phyloP scores from a whole-genome alignment of 2,329 filamentous ascomycete species.

The Fusarium sacchari region DNA sequence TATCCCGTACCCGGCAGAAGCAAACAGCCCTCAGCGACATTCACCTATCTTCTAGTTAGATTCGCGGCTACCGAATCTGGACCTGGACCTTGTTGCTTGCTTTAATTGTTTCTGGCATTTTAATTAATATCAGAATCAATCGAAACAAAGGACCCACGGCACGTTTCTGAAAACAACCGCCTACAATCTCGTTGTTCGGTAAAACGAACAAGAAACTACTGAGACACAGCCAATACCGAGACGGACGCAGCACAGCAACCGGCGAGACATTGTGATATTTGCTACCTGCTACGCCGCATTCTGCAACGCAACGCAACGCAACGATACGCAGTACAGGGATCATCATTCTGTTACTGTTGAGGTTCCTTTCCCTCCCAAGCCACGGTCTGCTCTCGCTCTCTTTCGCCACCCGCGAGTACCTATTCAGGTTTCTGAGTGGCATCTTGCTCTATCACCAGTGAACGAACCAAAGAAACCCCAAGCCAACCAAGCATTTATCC shows the following conservation, averaged over 20 bases:
- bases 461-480: background rate
- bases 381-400: slow-evolving; percentile 18
- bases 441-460: slow-evolving; percentile 10
- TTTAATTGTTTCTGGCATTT: slow-evolving; percentile 14
- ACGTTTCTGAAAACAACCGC: slow-evolving; percentile 25
- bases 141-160: slow-evolving; percentile 7
- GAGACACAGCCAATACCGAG: slow-evolving; percentile 31
- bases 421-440: slow-evolving; percentile 11
- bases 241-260: slow-evolving; percentile 22
- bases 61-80: slow-evolving; percentile 14
- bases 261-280: slow-evolving; percentile 21
- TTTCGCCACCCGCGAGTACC: slow-evolving; percentile 22
- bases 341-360: background rate
- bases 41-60: slow-evolving; percentile 12
- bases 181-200: slow-evolving; percentile 21
- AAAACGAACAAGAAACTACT: slow-evolving; percentile 18
- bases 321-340: slow-evolving; percentile 2
- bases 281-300: slow-evolving; percentile 32
- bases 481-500: slow-evolving; percentile 2
- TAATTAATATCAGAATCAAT: slow-evolving; percentile 19
- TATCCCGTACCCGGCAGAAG: slow-evolving; percentile 20
- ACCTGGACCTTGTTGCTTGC: background rate
- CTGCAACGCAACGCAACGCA: slow-evolving; percentile 31
- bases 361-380: slow-evolving; percentile 12
- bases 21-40: background rate